Evolutionary conservation across 768 basidiomycete species (phyloP), one percentile per base, ranked within the genome.

Genomic region (Collybiopsis luxurians): DNA sequence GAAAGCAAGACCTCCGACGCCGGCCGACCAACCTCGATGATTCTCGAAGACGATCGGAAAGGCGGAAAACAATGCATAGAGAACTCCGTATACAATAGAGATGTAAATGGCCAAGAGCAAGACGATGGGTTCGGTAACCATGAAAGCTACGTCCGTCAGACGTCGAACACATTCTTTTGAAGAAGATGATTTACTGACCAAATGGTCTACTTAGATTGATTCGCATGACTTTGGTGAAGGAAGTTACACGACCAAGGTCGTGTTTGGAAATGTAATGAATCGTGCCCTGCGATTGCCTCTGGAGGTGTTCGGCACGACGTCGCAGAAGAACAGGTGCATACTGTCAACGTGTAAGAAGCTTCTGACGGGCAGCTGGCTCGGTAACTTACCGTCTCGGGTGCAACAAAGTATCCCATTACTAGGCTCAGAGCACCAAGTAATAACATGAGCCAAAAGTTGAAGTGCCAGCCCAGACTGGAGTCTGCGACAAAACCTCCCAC

Each of bases 391-490:
- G 54, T 54, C 27, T 54, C 53, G n/a, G 53, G 53, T 9, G 53
- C 40, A 9, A 74, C 36, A 52, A 84, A 68, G 53, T 81, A 75
- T 4, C 79, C 79, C 3, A 75, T 61, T 24, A 79, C 56, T 19
- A 81, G 70, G 19, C 77, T 78, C 48, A 80, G 52, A 2, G 61
- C 71, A 13, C 83, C 74, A 56, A 84, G 75, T 21, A 82, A 79
- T 61, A 85, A 76, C 73, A 82, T 82, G 55, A 87, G 72, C 83
- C 84, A 85, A 66, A 87, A 87, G 52, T 81, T 80, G 63, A 83
- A 83, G 38, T 78, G 75, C 84, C 84, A 88, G 19, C 80, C 81
- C 10, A 83, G 73, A 23, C 62, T 69, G 10, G 71, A 67, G 50
- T 78, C 66, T 15, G 77, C 80, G 12, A 84, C 79, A 67, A 79